Base-by-base conservation (phyloP, 2,329 filamentous ascomycete species). In the Pseudogymnoascus sp. region DNA sequence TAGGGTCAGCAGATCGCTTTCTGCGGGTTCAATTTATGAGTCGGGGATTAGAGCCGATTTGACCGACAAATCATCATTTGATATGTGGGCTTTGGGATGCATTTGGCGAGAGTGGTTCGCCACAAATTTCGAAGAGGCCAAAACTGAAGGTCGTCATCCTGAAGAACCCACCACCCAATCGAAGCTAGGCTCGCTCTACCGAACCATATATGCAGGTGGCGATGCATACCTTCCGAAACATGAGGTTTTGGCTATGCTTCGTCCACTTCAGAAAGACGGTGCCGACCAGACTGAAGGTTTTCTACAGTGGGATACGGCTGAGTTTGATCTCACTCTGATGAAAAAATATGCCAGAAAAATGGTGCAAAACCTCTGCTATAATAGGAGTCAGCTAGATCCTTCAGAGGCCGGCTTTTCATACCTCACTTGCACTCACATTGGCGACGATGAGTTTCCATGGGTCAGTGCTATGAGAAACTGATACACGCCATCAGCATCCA, bases 41-140 rank as follows among this genome's bases (percentile, higher is more conserved):
- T 51, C 7, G 7, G 21, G 6, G 3, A 16, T 54, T 11, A 54
- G 25, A 54, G 48, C 1, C 7, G 8, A 14, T 5, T 54, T 31
- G 23, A 11, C 3, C 10, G 4, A 31, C 3, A 31, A 28, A 14
- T n/a, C 6, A 4, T 25, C 45, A 8, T n/a, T 61, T n/a, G 62
- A 67, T n/a, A 51, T 65, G 1, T 71, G 68, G 65, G 37, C 67
- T 25, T 36, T 70, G 7, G 67, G 66, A 4, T 65, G 68, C 25
- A 23, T 66, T 4, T 73, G 71, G 71, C 66, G 66, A 4, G 69
- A 72, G 39, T 72, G 71, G n/a, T n/a, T n/a, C n/a, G n/a, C n/a
- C n/a, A n/a, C n/a, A n/a, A n/a, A n/a, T n/a, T n/a, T n/a, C n/a
- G n/a, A n/a, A n/a, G n/a, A n/a, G n/a, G n/a, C n/a, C n/a, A n/a